Conservation (phyloP, 169 alveolate species). For the Cryptosporidium parvum region DNA sequence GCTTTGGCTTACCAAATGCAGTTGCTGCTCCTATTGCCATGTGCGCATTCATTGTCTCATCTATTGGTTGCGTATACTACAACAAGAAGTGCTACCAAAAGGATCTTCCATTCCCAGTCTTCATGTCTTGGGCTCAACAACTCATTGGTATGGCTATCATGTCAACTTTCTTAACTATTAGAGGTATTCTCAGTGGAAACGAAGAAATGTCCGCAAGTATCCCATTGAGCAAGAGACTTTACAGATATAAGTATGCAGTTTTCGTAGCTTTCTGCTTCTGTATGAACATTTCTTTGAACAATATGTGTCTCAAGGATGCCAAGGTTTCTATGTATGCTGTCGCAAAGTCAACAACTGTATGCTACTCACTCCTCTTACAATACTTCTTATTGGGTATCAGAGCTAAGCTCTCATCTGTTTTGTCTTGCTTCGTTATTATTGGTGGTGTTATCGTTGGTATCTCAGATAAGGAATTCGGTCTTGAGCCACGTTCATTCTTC, state of each 20-base stretch:
- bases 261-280: constrained; percentile 75
- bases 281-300: constrained; percentile 67
- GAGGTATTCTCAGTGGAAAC: constrained; percentile 70
- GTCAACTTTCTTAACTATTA: constrained; percentile 65
- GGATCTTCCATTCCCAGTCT: constrained; percentile 63
- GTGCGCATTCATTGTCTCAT: constrained; percentile 71
- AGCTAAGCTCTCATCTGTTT: constrained; percentile 69
- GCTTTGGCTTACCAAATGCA: constrained; percentile 60
- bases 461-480: constrained; percentile 57
- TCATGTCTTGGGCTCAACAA: constrained; percentile 76
- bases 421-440: constrained; percentile 67
- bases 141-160: constrained; percentile 66
- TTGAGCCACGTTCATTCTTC: constrained; percentile 59
- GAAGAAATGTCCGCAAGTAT: constrained; percentile 66
- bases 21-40: constrained; percentile 76
- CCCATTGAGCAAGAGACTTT: constrained; percentile 64
- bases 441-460: constrained; percentile 72
- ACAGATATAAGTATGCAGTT: constrained; percentile 72
- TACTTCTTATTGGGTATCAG: constrained; percentile 58
- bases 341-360: constrained; percentile 69
- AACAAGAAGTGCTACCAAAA: constrained; percentile 59
- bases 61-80: constrained; percentile 70
- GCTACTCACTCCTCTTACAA: constrained; percentile 63
- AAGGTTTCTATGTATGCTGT: constrained; percentile 74
- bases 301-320: constrained; percentile 46